A percentile compares a stretch with the other conserved stretches of the same genome.
These are phyloP conservation scores for Helicostylum pulchrum DNA, from an alignment of 192 early-diverging fungal genomes.

Conservation along the genomic window DNA sequence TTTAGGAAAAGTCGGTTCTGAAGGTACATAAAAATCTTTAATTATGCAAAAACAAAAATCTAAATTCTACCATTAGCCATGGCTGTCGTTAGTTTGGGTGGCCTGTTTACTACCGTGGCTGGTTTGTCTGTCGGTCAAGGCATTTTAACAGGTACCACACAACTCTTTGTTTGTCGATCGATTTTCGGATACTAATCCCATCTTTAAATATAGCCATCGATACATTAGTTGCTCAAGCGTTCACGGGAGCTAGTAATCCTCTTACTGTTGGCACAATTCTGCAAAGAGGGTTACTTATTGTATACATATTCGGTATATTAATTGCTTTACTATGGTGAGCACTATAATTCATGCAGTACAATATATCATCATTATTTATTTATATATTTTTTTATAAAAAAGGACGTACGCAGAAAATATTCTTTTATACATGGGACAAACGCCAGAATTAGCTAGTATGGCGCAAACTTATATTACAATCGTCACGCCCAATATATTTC, in stretches of 20 bases:
- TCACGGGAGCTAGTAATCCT: constrained; percentile 25
- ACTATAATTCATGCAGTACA: no score
- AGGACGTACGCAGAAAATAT: constrained; percentile 26
- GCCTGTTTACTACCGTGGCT: constrained; percentile 17
- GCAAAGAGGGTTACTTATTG: constrained; percentile 21
- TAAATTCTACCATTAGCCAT: constrained; percentile 10
- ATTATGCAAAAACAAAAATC: background rate
- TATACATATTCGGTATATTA: constrained; percentile 14
- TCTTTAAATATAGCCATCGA: constrained; percentile 19
- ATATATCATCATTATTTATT: background rate
- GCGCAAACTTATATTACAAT: constrained; percentile 18
- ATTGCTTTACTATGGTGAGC: constrained; percentile 20
- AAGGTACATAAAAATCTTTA: background rate
- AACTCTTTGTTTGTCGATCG: no score
- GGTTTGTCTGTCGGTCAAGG: constrained; percentile 26
- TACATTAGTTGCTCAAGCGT: constrained; percentile 28
- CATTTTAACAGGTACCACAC: constrained; percentile 25
- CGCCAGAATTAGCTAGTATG: constrained; percentile 21
- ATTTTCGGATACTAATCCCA: no score
- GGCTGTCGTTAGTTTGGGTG: constrained; percentile 24
- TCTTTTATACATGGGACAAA: constrained; percentile 25
- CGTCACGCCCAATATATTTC: constrained; percentile 16
- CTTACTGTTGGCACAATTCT: constrained; percentile 25
- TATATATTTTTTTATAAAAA: background rate
- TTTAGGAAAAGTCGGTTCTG: constrained; percentile 17